Percentiles rank a stretch among this genome's conserved stretches.
Evolutionary conservation across 164 flowering plant species (phyloP).

Genomic region (Liriodendron chinense): DNA sequence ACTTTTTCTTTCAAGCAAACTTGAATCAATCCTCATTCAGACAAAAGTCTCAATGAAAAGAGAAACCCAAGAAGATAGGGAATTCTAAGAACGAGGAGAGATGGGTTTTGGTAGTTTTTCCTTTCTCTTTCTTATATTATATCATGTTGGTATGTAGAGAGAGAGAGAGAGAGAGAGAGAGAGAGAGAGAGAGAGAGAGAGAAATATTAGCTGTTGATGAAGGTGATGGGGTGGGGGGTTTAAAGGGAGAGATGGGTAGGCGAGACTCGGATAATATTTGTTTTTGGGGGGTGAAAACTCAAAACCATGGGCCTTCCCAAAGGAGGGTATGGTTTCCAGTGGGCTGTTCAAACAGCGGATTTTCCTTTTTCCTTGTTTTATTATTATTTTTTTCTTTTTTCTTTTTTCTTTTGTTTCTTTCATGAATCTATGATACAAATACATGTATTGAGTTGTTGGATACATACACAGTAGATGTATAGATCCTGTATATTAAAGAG

Average conservation of each 20-base stretch:
- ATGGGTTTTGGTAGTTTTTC: neutral
- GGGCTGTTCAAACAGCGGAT: conserved; percentile 12
- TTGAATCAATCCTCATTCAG: conserved; percentile 20
- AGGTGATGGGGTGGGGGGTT: conserved; percentile 7
- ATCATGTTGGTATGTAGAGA: neutral
- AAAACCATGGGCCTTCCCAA: conserved; percentile 14
- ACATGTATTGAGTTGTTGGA: too few species aligned
- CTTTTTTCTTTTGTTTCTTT: too few species aligned
- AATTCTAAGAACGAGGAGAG: neutral
- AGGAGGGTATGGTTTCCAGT: neutral
- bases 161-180: neutral
- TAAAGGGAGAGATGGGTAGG: neutral
- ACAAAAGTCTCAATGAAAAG: neutral
- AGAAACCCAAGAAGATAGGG: neutral
- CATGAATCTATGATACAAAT: neutral
- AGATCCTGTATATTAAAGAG: too few species aligned
- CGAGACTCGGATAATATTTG: neutral
- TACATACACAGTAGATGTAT: too few species aligned
- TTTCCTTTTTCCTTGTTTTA: neutral
- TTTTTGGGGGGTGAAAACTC: conserved; percentile 1
- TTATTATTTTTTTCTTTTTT: too few species aligned
- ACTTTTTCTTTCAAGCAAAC: conserved; percentile 20
- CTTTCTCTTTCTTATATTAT: neutral
- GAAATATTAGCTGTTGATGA: conserved; percentile 4
- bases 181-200: neutral